Base-by-base conservation (phyloP, 805 yeast species). In the Saccharomycopsis guyanensis region DNA sequence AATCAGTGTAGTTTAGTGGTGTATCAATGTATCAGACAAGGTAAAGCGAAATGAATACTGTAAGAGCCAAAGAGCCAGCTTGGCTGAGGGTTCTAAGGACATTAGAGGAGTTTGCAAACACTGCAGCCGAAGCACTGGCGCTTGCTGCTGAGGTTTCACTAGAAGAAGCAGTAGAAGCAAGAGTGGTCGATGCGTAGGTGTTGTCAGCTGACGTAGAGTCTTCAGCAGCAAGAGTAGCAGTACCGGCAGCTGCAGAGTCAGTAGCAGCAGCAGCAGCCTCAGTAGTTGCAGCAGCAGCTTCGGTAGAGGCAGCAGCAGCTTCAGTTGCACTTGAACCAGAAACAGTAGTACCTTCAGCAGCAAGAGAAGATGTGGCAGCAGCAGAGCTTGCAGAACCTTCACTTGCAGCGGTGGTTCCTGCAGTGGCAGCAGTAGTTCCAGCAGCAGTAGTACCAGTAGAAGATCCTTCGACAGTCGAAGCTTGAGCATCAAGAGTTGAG, bases 171-270 rank as follows among this genome's bases (percentile, higher is more conserved):
- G 48, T 41, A 15, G 53, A 36, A 15, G 42, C 47, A 29, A 40
- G 24, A 38, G 16, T 19, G 23, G 43, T 4, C 27, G 43, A 32
- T n/a, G 6, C 23, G n/a, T n/a, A n/a, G n/a, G n/a, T n/a, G n/a
- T n/a, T n/a, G n/a, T n/a, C n/a, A n/a, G n/a, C n/a, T n/a, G n/a
- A n/a, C n/a, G n/a, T n/a, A n/a, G n/a, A n/a, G n/a, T n/a, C n/a
- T n/a, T n/a, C 39, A 19, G 45, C 46, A 16, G 40, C 36, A 18
- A 47, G 33, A 15, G 47, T 20, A 7, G 39, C 19, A 18, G 51
- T 24, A 20, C 29, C 47, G 20, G 53, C 55, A 18, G 57, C 50
- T 23, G 56, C 42, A 31, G 40, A 36, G 7, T 35, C 45, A 38
- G 53, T 43, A 18, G 40, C 43, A 20, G 42, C 40, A 32, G 47